Conservation (phyloP, 2,329 filamentous ascomycete genomes). For the Juglanconis oblonga region DNA sequence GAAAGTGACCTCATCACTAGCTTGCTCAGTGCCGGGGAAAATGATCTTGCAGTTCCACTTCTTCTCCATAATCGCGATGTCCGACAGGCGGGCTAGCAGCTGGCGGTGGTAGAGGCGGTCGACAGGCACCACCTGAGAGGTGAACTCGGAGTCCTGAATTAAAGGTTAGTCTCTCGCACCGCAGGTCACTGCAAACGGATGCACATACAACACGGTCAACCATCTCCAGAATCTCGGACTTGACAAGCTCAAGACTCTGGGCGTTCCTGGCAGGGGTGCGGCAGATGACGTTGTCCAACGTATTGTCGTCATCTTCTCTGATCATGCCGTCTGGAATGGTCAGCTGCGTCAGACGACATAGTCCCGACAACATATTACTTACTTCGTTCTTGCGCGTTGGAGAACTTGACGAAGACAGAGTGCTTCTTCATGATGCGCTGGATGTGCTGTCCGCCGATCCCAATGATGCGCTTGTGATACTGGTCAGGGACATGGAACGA, state of each 20-base stretch:
- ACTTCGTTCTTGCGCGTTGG: constrained; percentile 97
- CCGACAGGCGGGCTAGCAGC: constrained; percentile 79
- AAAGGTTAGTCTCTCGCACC: constrained; percentile 11
- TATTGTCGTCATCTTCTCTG: constrained; percentile 96
- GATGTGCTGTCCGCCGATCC: constrained; percentile 96
- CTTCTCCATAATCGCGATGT: constrained; percentile 94
- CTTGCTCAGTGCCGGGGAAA: constrained; percentile 95
- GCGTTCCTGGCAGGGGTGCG: constrained; percentile 95
- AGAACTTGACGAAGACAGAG: constrained; percentile 99
- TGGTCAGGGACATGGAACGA: constrained; percentile 99
- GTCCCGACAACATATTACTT: constrained; percentile 7
- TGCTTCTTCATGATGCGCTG: constrained; percentile 99
- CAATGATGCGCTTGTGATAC: constrained; percentile 99
- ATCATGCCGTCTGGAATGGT: constrained; percentile 63
- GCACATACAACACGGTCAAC: constrained; percentile 81
- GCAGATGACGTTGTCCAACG: constrained; percentile 98
- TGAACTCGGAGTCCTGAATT: constrained; percentile 84
- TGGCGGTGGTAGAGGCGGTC: constrained; percentile 95
- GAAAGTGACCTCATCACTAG: constrained; percentile 92
- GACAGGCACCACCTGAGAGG: constrained; percentile 87
- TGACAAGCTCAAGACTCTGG: constrained; percentile 93
- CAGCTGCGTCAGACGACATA: constrained; percentile 20
- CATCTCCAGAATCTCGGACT: constrained; percentile 99
- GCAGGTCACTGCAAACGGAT: not conserved
- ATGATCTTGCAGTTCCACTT: constrained; percentile 99